Percentiles rank a stretch among this genome's conserved stretches.
Evolutionary conservation across 176 grass and related monocot genomes (phyloP).

Genomic region (Puya raimondii): DNA sequence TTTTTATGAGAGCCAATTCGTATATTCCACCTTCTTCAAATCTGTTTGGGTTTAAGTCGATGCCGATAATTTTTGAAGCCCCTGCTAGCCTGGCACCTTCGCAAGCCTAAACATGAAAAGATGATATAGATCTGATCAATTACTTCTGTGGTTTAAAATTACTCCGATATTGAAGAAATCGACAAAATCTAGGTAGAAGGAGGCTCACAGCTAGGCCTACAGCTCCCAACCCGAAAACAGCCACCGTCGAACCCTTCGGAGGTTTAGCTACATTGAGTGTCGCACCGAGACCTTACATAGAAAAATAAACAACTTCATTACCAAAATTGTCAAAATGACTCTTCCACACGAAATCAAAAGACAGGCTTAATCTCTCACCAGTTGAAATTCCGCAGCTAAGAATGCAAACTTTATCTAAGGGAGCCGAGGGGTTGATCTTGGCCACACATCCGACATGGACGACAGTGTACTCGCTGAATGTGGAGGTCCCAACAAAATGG

Average conservation of each 20-base stretch:
- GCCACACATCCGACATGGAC: slow-evolving; percentile 64
- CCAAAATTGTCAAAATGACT: neutral
- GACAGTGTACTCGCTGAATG: slow-evolving; percentile 82
- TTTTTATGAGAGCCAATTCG: neutral
- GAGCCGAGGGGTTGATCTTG: slow-evolving; percentile 78
- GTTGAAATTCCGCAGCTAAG: slow-evolving; percentile 88
- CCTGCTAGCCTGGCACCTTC: slow-evolving; percentile 80
- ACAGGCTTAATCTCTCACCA: slow-evolving; percentile 13
- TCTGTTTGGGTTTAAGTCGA: slow-evolving; percentile 63
- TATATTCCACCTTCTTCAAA: slow-evolving; percentile 58
- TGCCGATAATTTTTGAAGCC: slow-evolving; percentile 67
- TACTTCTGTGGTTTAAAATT: neutral
- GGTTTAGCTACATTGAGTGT: slow-evolving; percentile 85
- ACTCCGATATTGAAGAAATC: neutral
- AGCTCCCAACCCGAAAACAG: slow-evolving; percentile 80
- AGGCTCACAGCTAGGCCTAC: slow-evolving; percentile 76
- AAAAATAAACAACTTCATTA: neutral
- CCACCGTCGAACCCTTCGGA: slow-evolving; percentile 67
- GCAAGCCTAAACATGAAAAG: slow-evolving; percentile 36
- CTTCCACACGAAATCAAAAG: neutral
- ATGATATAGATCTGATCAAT: neutral
- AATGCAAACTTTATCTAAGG: slow-evolving; percentile 80
- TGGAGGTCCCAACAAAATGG: slow-evolving; percentile 81
- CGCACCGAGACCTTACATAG: slow-evolving; percentile 57
- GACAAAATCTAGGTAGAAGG: neutral